Evolutionary conservation across 768 basidiomycete species (phyloP).

Genomic region (Pilatotrama ljubarskyi): DNA sequence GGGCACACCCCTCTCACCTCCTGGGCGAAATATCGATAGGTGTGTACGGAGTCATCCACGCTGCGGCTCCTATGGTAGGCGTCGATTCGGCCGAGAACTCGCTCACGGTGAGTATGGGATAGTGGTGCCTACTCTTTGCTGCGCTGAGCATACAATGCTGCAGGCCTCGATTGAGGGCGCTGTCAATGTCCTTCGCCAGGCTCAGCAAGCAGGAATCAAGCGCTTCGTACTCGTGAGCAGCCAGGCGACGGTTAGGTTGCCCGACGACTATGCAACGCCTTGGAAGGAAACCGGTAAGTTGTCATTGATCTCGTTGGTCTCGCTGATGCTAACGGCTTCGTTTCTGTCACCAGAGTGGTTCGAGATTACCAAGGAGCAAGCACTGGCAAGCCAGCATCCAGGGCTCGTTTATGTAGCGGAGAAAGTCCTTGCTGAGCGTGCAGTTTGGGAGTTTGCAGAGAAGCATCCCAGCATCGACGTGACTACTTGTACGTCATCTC

Average conservation of each 20-base stretch:
- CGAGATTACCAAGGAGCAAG: conserved; percentile 24
- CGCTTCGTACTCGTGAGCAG: conserved; percentile 45
- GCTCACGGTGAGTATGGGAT: conserved; percentile 1
- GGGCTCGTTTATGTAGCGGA: conserved; percentile 9
- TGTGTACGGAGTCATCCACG: too few relatives aligned
- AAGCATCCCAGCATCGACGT: conserved; percentile 28
- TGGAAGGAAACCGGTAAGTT: conserved; percentile 12
- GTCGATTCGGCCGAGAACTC: background rate
- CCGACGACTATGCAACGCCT: background rate
- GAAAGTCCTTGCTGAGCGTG: conserved; percentile 38
- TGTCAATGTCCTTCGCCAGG: conserved; percentile 40
- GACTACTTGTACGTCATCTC: conserved; percentile 18
- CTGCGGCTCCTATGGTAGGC: too few relatives aligned
- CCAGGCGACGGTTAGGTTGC: background rate
- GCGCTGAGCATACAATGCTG: background rate
- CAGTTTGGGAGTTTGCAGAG: conserved; percentile 27
- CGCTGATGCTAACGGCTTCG: too few relatives aligned
- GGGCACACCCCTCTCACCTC: too few relatives aligned
- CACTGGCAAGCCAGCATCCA: conserved; percentile 15
- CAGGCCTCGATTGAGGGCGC: conserved; percentile 26
- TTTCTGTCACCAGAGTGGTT: conserved; percentile 23
- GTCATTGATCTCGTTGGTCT: background rate
- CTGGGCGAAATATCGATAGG: too few relatives aligned
- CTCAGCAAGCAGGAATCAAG: conserved; percentile 42
- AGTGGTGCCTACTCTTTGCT: background rate